Percentiles rank a stretch among this genome's conserved stretches.
Conservation (phyloP, 495 filamentous ascomycete species). For the Aspergillus wentii region DNA sequence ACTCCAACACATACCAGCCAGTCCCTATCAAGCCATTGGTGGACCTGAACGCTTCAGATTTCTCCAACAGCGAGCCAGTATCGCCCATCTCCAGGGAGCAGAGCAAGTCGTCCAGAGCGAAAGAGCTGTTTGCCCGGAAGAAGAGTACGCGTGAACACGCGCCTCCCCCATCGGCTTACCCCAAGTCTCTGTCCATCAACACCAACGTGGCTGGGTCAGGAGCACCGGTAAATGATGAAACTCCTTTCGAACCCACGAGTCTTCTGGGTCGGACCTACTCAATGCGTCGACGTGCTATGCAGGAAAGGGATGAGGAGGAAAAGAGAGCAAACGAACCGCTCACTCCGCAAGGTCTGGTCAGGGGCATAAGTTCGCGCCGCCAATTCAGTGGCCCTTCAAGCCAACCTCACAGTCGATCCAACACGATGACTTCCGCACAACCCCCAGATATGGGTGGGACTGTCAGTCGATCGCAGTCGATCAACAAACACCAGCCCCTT, state of each 20-base stretch:
- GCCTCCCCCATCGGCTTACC: constrained; percentile 42
- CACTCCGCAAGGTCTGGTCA: constrained; percentile 15
- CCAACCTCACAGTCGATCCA: constrained; percentile 25
- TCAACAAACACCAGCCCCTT: constrained; percentile 54
- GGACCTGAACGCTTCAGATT: constrained; percentile 44
- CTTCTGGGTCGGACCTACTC: constrained; percentile 61
- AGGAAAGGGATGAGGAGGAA: constrained; percentile 45
- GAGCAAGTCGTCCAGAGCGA: constrained; percentile 12
- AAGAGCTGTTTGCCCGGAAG: constrained; percentile 27
- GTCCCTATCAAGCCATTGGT: constrained; percentile 54
- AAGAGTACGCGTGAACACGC: constrained; percentile 33
- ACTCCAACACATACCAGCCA: constrained; percentile 44
- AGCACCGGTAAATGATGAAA: constrained; percentile 24
- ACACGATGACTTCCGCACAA: constrained; percentile 31
- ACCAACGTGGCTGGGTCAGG: constrained; percentile 11
- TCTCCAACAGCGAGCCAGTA: constrained; percentile 7
- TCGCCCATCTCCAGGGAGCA: constrained; percentile 13
- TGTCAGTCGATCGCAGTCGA: constrained; percentile 24
- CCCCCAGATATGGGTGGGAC: constrained; percentile 16
- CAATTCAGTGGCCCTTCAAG: constrained; percentile 6
- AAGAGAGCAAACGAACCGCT: constrained; percentile 26
- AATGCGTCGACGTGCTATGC: constrained; percentile 51
- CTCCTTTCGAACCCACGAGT: constrained; percentile 51
- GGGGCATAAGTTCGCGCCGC: constrained; percentile 6
- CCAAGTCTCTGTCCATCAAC: constrained; percentile 30